Evolutionary conservation across 345 rosid genomes (phyloP).

Genomic region (Moricandia arvensis): DNA sequence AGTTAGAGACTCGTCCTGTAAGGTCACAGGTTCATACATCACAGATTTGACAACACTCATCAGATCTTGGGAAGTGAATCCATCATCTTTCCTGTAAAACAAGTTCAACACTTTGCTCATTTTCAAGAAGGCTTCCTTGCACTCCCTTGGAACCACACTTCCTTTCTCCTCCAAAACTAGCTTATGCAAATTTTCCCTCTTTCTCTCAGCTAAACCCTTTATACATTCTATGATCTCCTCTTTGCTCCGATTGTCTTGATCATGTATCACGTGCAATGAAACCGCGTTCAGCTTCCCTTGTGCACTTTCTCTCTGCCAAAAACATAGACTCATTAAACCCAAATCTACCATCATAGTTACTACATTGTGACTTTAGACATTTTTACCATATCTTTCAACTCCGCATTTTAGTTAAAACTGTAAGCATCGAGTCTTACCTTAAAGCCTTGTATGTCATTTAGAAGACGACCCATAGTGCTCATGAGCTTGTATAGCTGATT

Average conservation of each 20-base stretch:
- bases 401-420: background rate
- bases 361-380: too few relatives aligned
- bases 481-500: conserved; percentile 48
- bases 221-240: conserved; percentile 45
- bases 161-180: conserved; percentile 55
- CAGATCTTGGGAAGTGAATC: conserved; percentile 60
- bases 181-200: conserved; percentile 51
- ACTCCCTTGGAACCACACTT: conserved; percentile 59
- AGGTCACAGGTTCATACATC: conserved; percentile 45
- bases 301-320: conserved; percentile 60
- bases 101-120: conserved; percentile 69
- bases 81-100: conserved; percentile 75
- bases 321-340: background rate
- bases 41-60: conserved; percentile 48
- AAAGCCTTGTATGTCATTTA: conserved; percentile 70
- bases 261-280: conserved; percentile 51
- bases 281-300: conserved; percentile 78
- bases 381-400: conserved; percentile 3
- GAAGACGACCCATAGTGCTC: conserved; percentile 85
- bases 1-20: conserved; percentile 18
- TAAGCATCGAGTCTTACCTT: conserved; percentile 36
- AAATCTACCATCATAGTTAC: background rate
- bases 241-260: conserved; percentile 29
- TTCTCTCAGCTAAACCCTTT: conserved; percentile 30
- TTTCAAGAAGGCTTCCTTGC: conserved; percentile 77